Base-by-base conservation (phyloP, 345 rosid species). In the Bruguiera gymnorhiza region DNA sequence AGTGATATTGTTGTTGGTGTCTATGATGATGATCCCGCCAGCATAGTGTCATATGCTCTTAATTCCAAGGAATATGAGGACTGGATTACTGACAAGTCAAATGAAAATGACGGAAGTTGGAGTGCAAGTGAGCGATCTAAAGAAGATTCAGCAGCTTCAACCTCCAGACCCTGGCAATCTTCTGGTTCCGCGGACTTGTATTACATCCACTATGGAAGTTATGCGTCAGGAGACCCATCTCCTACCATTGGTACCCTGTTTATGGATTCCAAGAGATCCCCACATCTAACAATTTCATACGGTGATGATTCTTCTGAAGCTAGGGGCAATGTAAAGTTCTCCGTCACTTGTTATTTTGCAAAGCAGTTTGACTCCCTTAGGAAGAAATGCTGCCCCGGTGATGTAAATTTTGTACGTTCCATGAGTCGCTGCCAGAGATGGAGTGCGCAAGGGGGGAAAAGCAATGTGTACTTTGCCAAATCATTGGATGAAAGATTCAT, bases 391-490 rank as follows among this genome's bases (percentile, higher is more conserved):
- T 95, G 98, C 73, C 94, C 96, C 8, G 82, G 75, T 48, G 88
- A 86, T 72, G 80, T 92, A 32, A 97, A 96, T 80, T 89, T 90
- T 62, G 78, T 96, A 58, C 82, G 95, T 60, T 96, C 98, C 21
- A 73, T 96, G 85, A 89, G 97, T 75, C 97, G 98, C 48, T 86
- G 96, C 67, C 87, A 76, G 72, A 89, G 82, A 74, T 96, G 99
- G 99, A 83, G 80, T 70, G 99, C 98, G 5, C 95, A 96, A 78
- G 99, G 99, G 68, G 99, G 99, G 15, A 92, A 96, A 79, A 92
- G 96, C 84, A 96, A 92, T 64, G 99, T 90, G 16, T 92, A 90
- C 75, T 96, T 96, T 36, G 98, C 97, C 26, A 96, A 86, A 81
- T 89, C 99, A 8, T 75, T 92, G 77, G 98, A 92, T 73, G 98